Evolutionary conservation across 176 grass and related monocot genomes (phyloP), one percentile per base, ranked within the genome.

Genomic region (Cenchrus americanus): DNA sequence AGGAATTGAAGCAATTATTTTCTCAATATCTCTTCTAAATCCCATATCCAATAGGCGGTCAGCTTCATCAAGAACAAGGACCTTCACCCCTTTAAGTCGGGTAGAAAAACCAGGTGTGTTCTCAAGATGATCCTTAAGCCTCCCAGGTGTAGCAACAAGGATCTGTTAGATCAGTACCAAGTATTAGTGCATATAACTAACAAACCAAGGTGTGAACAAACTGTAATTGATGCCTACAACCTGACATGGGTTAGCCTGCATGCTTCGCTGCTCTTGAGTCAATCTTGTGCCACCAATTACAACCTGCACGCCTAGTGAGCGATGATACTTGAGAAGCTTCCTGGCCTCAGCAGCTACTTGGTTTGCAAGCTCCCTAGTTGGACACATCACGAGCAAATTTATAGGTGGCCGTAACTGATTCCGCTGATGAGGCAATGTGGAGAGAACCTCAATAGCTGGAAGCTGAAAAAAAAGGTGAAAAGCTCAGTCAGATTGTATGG

Each of bases 21-120:
- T 95, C 87, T 99, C 96, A 85, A 98, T 95, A 84, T 95, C 96
- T 82, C 84, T 99, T 80, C 89, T 79, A 79, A 99, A 99, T 49
- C 96, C 96, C 93, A 99, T 99, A 90, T 99, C 96, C 73, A 96
- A 83, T 62, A 99, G 81, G 78, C 89, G 91, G 75, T 99, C 96
- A 69, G 96, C 93, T 94, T 99, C 96, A 87, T 99, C 96, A 86
- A 99, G 90, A 82, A 99, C 85, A 84, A 96, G 89, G 75, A 99
- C 89, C 49, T 99, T 99, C 44, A 99, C 80, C 22, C 93, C 93
- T 71, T 85, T 99, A 22, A 99, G 86, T 58, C 93, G 84, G 60
- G 85, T 64, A 78, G 81, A 84, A 90, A 99, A 95, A 83, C 93
- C 96, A 53, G 89, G 84, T 41, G 96, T 99, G 49, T 94, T 99